These are phyloP conservation scores for Hippophae gyantsensis DNA, from an alignment of 306 rosid genomes.

Conservation along the genomic window DNA sequence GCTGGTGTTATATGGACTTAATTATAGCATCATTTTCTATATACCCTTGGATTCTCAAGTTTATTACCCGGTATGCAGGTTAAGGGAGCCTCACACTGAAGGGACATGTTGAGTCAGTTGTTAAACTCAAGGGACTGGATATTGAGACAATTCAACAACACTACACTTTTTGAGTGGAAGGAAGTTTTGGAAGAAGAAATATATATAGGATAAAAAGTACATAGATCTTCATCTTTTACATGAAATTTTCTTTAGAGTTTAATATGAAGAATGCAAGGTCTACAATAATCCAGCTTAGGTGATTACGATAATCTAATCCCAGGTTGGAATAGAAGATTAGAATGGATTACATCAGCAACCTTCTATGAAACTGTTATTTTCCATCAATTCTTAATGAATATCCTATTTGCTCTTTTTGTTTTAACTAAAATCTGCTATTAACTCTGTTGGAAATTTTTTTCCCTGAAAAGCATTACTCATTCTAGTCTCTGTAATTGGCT, in stretches of 20 bases:
- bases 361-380: constrained; percentile 9
- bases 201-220: constrained; percentile 3
- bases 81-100: constrained; percentile 88
- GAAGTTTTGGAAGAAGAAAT: constrained; percentile 3
- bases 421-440: background rate
- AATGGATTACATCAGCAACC: constrained; percentile 11
- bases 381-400: constrained; percentile 22
- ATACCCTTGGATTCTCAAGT: constrained; percentile 69
- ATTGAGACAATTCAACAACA: constrained; percentile 83
- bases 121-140: constrained; percentile 81
- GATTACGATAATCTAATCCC: constrained; percentile 22
- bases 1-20: constrained; percentile 81
- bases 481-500: background rate
- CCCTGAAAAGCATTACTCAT: background rate
- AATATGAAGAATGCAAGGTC: constrained; percentile 22
- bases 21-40: constrained; percentile 63
- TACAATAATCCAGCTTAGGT: constrained; percentile 44
- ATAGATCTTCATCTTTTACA: background rate
- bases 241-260: constrained; percentile 5
- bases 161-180: constrained; percentile 53
- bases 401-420: background rate
- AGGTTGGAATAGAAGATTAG: constrained; percentile 17
- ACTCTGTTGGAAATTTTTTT: background rate
- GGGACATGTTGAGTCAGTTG: constrained; percentile 89
- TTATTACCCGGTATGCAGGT: constrained; percentile 61